Evolutionary conservation across 2,329 filamentous ascomycete species (phyloP).

Genomic region (Phaeosphaeria sp.): DNA sequence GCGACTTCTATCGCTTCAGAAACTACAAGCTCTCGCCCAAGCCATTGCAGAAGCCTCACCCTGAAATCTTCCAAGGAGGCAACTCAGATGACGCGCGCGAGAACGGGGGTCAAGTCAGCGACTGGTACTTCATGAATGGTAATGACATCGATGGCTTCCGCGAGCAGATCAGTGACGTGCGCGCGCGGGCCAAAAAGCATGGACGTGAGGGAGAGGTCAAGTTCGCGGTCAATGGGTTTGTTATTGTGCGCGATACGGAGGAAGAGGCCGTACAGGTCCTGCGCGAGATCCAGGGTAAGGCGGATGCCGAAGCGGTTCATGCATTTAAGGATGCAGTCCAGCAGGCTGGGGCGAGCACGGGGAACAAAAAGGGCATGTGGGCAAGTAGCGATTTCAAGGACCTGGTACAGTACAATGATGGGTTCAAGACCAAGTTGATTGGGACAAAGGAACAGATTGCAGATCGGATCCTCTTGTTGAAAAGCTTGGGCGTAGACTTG

Average conservation of each 20-base stretch:
- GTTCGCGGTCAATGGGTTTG: conserved; percentile 61
- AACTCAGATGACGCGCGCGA: conserved; percentile 60
- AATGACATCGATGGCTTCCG: conserved; percentile 62
- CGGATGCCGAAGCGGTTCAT: conserved; percentile 58
- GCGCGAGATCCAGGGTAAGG: conserved; percentile 62
- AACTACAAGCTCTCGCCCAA: conserved; percentile 60
- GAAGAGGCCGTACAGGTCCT: conserved; percentile 59
- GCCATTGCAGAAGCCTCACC: conserved; percentile 58
- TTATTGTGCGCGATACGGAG: conserved; percentile 59
- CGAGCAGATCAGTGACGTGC: conserved; percentile 58
- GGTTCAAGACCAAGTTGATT: conserved; percentile 63
- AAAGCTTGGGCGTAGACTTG: conserved; percentile 55
- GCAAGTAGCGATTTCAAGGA: conserved; percentile 60
- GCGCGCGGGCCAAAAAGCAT: conserved; percentile 53
- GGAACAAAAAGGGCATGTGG: conserved; percentile 62
- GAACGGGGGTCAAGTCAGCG: conserved; percentile 57
- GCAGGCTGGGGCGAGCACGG: conserved; percentile 57
- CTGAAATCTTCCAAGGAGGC: conserved; percentile 62
- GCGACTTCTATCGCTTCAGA: conserved; percentile 62
- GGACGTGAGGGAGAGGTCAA: conserved; percentile 54
- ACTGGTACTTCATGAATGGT: conserved; percentile 66
- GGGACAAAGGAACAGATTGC: conserved; percentile 61
- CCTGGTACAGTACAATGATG: conserved; percentile 63
- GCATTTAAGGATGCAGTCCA: conserved; percentile 59
- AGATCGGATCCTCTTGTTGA: conserved; percentile 57